Evolutionary conservation across 192 early-diverging fungal genomes (phyloP), one percentile per base, ranked within the genome.

Genomic region (Coemansia sp.): DNA sequence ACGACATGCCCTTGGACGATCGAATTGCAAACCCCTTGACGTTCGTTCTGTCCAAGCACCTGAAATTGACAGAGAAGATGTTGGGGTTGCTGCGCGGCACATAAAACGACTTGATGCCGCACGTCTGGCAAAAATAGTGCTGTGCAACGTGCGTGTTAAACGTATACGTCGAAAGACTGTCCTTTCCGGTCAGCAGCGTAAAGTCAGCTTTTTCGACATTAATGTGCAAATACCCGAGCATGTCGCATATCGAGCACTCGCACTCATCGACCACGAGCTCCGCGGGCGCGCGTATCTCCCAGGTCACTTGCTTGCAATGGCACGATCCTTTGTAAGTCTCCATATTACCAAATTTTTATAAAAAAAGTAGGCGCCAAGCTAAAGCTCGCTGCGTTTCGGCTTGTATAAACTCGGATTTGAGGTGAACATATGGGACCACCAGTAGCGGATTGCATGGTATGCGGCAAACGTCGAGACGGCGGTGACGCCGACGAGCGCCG

Each of bases 31-130:
- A 53, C 11, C 54, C 72, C 5, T 37, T 17, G 10, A 75, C 66
- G n/a, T 72, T 69, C 8, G 54, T 23, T n/a, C 55, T 19, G 19
- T 75, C 69, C 8, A 84, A 54, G 53, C 76, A 81, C n/a, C 69
- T 53, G 38, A 73, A 72, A 50, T 76, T 84, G 50, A 82, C 60
- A 14, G 79, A 76, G 50, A 57, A 75, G 9, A 72, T 75, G 50
- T 84, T 80, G 6, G 83, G 83, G 52, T 84, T 82, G 60, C 74
- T 77, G 14, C 83, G 64, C 1, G 83, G 83, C 6, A 84, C 55
- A 28, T 84, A 84, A 57, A 63, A 82, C 2, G 75, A 68, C 64
- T 69, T 57, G 19, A 84, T 65, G 0, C 83, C 83, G 57, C 83
- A 84, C 1, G 63, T 76, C 20, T 66, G 66, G 63, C 83, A 84